These are phyloP conservation scores for slime mould (Dictyostelium discoideum) DNA, from an alignment of 78 protist genomes.

Conservation along the genomic window dicty_2.7 NC_007089.4:776001-776500, in stretches of 20 bases:
- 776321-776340: constrained; percentile 7
- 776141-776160: background rate
- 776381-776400: constrained; percentile 1
- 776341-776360: background rate
- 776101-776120: background rate
- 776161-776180: too few relatives aligned
- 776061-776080: too few relatives aligned
- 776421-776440: background rate
- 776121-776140: background rate
- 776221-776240: background rate
- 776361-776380: background rate
- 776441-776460: too few relatives aligned
- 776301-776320: constrained; percentile 6
- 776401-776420: background rate
- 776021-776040: too few relatives aligned
- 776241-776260: background rate
- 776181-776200: background rate
- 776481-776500: constrained; percentile 28
- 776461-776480: background rate
- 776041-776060: too few relatives aligned
- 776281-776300: background rate
- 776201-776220: background rate
- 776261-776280: background rate
- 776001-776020: too few relatives aligned
- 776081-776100: too few relatives aligned